Evolutionary conservation across 805 yeast species (phyloP).

Genomic region (Wickerhamiella shivajii): DNA sequence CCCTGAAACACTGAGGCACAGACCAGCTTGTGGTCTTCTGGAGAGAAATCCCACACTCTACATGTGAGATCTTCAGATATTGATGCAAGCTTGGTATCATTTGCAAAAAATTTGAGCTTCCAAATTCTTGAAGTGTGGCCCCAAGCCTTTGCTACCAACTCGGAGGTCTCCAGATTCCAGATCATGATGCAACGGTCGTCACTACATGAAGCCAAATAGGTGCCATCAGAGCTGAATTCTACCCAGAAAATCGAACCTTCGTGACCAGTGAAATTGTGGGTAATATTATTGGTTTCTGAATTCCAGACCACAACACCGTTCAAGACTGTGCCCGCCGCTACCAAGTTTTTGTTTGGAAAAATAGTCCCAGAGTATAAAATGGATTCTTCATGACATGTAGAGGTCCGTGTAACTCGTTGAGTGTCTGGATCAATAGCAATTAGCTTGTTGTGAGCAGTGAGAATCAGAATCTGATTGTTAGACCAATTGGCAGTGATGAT

Average conservation of each 20-base stretch:
- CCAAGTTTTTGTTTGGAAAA: slow-evolving; percentile 31
- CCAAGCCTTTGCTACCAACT: slow-evolving; percentile 69
- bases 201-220: slow-evolving; percentile 62
- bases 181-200: slow-evolving; percentile 83
- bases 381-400: slow-evolving; percentile 53
- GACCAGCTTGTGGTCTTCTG: slow-evolving; percentile 21
- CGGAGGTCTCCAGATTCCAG: slow-evolving; percentile 49
- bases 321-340: slow-evolving; percentile 91
- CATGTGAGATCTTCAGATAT: slow-evolving; percentile 80
- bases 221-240: slow-evolving; percentile 40
- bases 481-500: slow-evolving; percentile 39
- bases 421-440: slow-evolving; percentile 26
- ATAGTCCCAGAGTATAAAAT: slow-evolving; percentile 80
- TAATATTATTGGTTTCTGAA: slow-evolving; percentile 26
- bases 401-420: slow-evolving; percentile 22
- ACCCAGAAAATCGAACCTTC: slow-evolving; percentile 88
- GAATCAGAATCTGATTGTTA: slow-evolving; percentile 31
- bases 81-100: slow-evolving; percentile 35
- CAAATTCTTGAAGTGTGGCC: slow-evolving; percentile 94
- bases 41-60: slow-evolving; percentile 46
- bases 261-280: slow-evolving; percentile 54
- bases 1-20: slow-evolving; percentile 42
- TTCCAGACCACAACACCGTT: slow-evolving; percentile 74
- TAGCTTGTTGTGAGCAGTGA: slow-evolving; percentile 71
- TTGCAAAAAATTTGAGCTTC: slow-evolving; percentile 46